A percentile compares a stretch with the other conserved stretches of the same genome.
These are phyloP conservation scores for Paspalum notatum DNA, from an alignment of 176 grass and related monocot species.

Conservation along the genomic window DNA sequence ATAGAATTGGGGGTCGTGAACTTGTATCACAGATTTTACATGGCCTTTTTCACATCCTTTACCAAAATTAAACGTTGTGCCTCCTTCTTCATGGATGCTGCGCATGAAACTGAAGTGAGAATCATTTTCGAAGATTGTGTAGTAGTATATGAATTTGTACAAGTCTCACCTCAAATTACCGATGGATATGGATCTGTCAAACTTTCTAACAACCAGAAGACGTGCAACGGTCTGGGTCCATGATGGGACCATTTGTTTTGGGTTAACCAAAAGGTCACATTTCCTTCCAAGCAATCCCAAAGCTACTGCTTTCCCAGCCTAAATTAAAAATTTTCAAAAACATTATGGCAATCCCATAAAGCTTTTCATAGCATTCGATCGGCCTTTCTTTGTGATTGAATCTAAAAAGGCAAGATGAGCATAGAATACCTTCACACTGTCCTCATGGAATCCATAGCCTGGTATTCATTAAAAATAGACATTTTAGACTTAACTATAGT, in stretches of 20 bases:
- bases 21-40: slow-evolving; percentile 56
- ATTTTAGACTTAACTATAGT: slow-evolving; percentile 18
- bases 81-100: slow-evolving; percentile 80
- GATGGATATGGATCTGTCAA: slow-evolving; percentile 57
- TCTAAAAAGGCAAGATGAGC: background rate
- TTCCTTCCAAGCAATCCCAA: slow-evolving; percentile 49
- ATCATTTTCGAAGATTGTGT: background rate
- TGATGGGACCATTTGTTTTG: slow-evolving; percentile 71
- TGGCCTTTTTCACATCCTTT: slow-evolving; percentile 44
- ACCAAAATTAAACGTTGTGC: slow-evolving; percentile 60
- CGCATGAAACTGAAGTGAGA: background rate
- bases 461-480: slow-evolving; percentile 20
- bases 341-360: background rate
- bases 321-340: background rate
- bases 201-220: slow-evolving; percentile 63
- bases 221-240: slow-evolving; percentile 64
- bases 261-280: slow-evolving; percentile 50
- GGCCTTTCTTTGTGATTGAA: background rate
- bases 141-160: too few relatives aligned
- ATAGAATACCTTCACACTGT: slow-evolving; percentile 59
- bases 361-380: background rate
- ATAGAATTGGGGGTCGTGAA: slow-evolving; percentile 77
- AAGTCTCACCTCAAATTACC: slow-evolving; percentile 70
- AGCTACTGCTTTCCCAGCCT: slow-evolving; percentile 74
- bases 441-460: slow-evolving; percentile 82